Base-by-base conservation (phyloP, 78 protist genomes). In the Isochrysis galbana region DNA sequence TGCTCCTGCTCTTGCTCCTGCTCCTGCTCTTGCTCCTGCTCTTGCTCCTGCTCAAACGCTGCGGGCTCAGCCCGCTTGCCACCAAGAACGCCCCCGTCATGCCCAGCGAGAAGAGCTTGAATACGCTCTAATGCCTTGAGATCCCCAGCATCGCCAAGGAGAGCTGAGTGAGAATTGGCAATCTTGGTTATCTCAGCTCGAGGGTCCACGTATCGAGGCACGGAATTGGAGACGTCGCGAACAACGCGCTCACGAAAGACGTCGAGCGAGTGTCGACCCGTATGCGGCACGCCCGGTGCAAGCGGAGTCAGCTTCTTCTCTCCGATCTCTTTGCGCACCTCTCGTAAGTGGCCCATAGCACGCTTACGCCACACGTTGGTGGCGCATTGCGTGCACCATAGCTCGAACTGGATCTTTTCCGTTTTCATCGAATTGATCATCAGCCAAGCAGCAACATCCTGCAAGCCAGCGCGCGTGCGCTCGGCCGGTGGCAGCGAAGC, bases 381-480 rank as follows among this genome's bases (percentile, higher is more conserved):
- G 39, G 51, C 17, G 36, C 67, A 36, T 46, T 91, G 94, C 70
- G 45, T 29, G 78, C 90, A 55, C 51, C 87, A 88, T 19, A 78
- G 93, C 26, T 77, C 84, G 84, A 77, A 77, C 91, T 94, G 96
- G 21, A 87, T 55, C 69, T 41, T 90, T 48, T 94, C 96, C 29
- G 91, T 67, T 19, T 84, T 38, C 90, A 94, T 89, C 44, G 93
- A 91, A 84, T 94, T 94, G 88, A 92, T 48, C 39, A 94, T 2
- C 36, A 94, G 93, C 96, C 96, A 94, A 10, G 93, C 91, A 0
- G 89, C 78, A 55, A 92, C 92, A 67, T 47, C 86, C 38, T 32
- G 51, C 25, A 94, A 90, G 54, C 23, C 74, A 19, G 2, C 32
- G 0, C 41, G 38, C 2, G 10, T 10, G 11, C 69, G 69, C 69